Conservation (phyloP, 176 grass and related monocot genomes). For the Secale cereale region DNA sequence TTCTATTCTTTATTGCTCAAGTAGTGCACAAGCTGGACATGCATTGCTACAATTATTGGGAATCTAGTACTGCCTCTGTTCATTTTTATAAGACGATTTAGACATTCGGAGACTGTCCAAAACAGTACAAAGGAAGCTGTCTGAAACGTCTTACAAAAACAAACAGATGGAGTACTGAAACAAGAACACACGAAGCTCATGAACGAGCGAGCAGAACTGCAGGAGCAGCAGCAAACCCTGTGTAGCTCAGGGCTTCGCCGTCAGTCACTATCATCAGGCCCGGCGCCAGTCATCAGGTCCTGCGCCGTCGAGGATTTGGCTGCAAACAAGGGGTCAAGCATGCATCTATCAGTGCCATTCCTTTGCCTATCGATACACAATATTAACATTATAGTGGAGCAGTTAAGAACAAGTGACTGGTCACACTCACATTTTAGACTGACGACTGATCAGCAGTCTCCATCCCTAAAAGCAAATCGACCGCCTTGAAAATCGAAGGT, state of each 20-base stretch:
- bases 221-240: background rate
- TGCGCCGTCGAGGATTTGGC: background rate
- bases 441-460: background rate
- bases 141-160: no score
- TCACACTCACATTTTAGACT: no score
- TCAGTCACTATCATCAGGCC: background rate
- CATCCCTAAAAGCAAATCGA: background rate
- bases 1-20: no score
- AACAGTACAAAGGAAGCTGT: no score
- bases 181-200: background rate
- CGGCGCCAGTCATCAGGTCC: no score
- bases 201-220: background rate
- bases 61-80: no score
- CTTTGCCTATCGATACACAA: no score
- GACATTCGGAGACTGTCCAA: no score
- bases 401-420: background rate
- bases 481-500: background rate
- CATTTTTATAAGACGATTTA: no score
- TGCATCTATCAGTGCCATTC: no score
- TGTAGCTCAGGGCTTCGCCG: background rate
- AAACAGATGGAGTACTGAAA: background rate
- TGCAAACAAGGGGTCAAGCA: background rate
- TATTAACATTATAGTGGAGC: background rate
- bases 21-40: no score
- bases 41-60: no score